Evolutionary conservation across 768 basidiomycete genomes (phyloP).

Genomic region (Gloeophyllum trabeum): DNA sequence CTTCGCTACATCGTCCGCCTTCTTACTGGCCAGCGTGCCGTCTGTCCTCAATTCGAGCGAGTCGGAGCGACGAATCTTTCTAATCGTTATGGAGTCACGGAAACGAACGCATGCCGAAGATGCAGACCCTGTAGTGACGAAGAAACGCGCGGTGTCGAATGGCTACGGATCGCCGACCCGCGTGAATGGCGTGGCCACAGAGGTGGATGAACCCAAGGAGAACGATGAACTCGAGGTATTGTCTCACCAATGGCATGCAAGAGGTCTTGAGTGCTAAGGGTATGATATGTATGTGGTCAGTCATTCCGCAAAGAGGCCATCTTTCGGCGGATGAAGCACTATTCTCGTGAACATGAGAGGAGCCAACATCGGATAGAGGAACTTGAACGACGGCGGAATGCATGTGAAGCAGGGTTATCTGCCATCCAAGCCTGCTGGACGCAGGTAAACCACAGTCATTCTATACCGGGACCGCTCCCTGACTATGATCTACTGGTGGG

Average conservation of each 20-base stretch:
- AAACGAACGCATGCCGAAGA: constrained; percentile 48
- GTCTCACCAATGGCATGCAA: too few relatives aligned
- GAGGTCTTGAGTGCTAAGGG: too few relatives aligned
- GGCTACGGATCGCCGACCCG: constrained; percentile 36
- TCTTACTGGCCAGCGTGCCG: too few relatives aligned
- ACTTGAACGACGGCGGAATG: constrained; percentile 52
- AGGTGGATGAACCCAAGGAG: constrained; percentile 35
- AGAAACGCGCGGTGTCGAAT: constrained; percentile 45
- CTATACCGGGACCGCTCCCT: too few relatives aligned
- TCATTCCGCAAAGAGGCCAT: constrained; percentile 83
- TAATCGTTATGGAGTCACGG: constrained; percentile 42
- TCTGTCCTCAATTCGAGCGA: constrained; percentile 9
- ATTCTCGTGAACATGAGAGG: constrained; percentile 64
- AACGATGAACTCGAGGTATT: constrained; percentile 7
- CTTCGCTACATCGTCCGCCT: constrained; percentile 1
- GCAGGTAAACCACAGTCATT: constrained; percentile 50
- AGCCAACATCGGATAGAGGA: constrained; percentile 48
- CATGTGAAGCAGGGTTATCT: constrained; percentile 60
- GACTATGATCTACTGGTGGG: too few relatives aligned
- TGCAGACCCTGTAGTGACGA: constrained; percentile 32
- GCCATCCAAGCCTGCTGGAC: constrained; percentile 75
- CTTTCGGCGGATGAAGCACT: constrained; percentile 75
- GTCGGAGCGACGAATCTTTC: too few relatives aligned
- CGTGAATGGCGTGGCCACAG: constrained; percentile 33
- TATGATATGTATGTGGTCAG: too few relatives aligned